Conservation (phyloP, 2,329 filamentous ascomycete genomes). For the Chaetomiaceae sp. region DNA sequence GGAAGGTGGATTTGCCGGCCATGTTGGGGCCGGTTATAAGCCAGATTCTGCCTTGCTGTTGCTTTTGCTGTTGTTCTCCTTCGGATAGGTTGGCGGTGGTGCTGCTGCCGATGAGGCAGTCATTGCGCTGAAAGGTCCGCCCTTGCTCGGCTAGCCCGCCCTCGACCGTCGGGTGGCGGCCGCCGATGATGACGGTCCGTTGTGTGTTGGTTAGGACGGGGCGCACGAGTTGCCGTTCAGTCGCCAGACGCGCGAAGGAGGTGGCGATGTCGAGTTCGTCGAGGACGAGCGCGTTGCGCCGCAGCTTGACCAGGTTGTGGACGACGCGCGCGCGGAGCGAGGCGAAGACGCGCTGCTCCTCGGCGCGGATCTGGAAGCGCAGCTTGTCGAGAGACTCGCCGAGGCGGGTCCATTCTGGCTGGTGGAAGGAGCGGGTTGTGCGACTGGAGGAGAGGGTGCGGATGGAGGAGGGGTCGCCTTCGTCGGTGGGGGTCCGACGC, state of each 20-base stretch:
- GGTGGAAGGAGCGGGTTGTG: slow-evolving; percentile 78
- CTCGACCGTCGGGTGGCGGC: slow-evolving; percentile 90
- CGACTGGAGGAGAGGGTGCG: slow-evolving; percentile 73
- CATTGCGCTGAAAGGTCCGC: slow-evolving; percentile 76
- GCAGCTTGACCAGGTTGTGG: slow-evolving; percentile 74
- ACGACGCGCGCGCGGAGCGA: slow-evolving; percentile 72
- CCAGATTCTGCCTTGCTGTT: slow-evolving; percentile 56
- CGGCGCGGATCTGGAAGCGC: slow-evolving; percentile 71
- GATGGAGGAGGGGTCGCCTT: slow-evolving; percentile 25
- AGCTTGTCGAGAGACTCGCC: slow-evolving; percentile 75
- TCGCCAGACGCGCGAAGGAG: slow-evolving; percentile 75
- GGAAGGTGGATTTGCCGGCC: slow-evolving; percentile 94
- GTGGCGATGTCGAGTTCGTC: slow-evolving; percentile 90
- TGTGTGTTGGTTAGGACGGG: slow-evolving; percentile 61
- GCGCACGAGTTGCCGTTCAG: slow-evolving; percentile 67
- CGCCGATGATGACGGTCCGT: slow-evolving; percentile 71
- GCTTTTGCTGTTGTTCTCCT: slow-evolving; percentile 30
- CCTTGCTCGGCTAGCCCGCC: slow-evolving; percentile 74
- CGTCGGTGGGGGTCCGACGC: slow-evolving; percentile 24
- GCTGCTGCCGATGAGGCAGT: slow-evolving; percentile 69
- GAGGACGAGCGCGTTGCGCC: slow-evolving; percentile 84
- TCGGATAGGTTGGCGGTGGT: slow-evolving; percentile 28
- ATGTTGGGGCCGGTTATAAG: slow-evolving; percentile 87
- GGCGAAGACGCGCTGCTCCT: slow-evolving; percentile 78
- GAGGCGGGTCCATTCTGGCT: slow-evolving; percentile 77